Evolutionary conservation across 768 basidiomycete species (phyloP), one percentile per base, ranked within the genome.

Genomic region (Lactarius hengduanensis): DNA sequence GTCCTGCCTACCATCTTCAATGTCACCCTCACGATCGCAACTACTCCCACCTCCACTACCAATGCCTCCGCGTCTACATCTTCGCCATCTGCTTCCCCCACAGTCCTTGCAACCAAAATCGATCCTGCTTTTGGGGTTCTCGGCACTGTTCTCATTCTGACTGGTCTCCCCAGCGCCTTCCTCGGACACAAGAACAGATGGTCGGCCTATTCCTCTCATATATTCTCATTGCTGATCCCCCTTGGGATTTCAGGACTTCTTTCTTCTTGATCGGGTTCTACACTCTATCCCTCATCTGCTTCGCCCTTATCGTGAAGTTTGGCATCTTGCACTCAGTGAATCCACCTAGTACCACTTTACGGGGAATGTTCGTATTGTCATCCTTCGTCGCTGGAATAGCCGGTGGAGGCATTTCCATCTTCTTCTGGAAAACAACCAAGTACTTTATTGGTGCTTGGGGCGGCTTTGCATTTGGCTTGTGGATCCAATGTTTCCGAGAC

Each of bases 161-260:
- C 92, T 10, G 96, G 96, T 57, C 80, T 96, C 7, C 93, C 94
- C 10, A 91, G 92, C 61, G 91, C 92, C 3, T 93, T 94, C 71
- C 88, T 92, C 78, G 96, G 96, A 26, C 94, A 95, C 79, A 96
- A 96, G 82, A 96, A 97, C 76, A 81, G 94, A 83, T 96, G 96
- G 94, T 91, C 73, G 50, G 83, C 79, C 18, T 64, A 69, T 65
- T 55, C 64, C 67, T 18, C 22, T 63, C 63, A 26, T 63, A 61
- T 68, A 69, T 57, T 66, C 57, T 56, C 56, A 57, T 59, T 63
- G 72, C 70, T 69, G 69, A 64, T 56, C 62, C 57, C 64, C 62
- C 40, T 59, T 59, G 55, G 16, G 6, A 16, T 36, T 34, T 7
- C 74, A 94, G 93, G 92, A 91, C 92, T 22, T 95, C 94, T 15